Evolutionary conservation across 805 yeast genomes (phyloP).

Genomic region (Yamadazyma endophytica): DNA sequence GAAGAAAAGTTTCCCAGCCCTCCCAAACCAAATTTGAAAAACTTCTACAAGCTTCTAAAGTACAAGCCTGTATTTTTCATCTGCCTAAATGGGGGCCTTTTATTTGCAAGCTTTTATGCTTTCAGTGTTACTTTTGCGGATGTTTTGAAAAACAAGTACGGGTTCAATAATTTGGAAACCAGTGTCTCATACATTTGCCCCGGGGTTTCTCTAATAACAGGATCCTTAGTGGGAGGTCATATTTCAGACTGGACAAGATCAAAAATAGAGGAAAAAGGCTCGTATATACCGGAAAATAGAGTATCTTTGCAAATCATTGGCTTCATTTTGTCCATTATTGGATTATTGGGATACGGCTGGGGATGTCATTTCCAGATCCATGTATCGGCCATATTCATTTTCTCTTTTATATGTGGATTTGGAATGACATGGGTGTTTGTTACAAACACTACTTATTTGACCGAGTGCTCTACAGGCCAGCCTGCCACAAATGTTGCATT

Average conservation of each 20-base stretch:
- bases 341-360: conserved; percentile 54
- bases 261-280: conserved; percentile 20
- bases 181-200: conserved; percentile 52
- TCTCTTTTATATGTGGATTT: conserved; percentile 39
- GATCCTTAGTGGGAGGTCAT: conserved; percentile 48
- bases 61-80: conserved; percentile 43
- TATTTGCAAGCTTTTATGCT: conserved; percentile 54
- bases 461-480: conserved; percentile 46
- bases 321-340: conserved; percentile 36
- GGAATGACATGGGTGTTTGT: conserved; percentile 56
- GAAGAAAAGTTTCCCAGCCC: conserved; percentile 38
- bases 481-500: conserved; percentile 53
- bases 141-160: conserved; percentile 33
- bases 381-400: conserved; percentile 13
- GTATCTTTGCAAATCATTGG: conserved; percentile 44
- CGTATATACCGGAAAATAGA: conserved; percentile 43
- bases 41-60: conserved; percentile 32
- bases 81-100: conserved; percentile 43
- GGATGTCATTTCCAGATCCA: conserved; percentile 32
- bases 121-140: conserved; percentile 48
- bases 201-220: conserved; percentile 44
- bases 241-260: conserved; percentile 33
- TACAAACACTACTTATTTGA: conserved; percentile 49
- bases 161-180: conserved; percentile 28
- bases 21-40: conserved; percentile 38